These are phyloP conservation scores for Colletotrichum eremochloae DNA, from an alignment of 2,329 filamentous ascomycete species.

Conservation along the genomic window DNA sequence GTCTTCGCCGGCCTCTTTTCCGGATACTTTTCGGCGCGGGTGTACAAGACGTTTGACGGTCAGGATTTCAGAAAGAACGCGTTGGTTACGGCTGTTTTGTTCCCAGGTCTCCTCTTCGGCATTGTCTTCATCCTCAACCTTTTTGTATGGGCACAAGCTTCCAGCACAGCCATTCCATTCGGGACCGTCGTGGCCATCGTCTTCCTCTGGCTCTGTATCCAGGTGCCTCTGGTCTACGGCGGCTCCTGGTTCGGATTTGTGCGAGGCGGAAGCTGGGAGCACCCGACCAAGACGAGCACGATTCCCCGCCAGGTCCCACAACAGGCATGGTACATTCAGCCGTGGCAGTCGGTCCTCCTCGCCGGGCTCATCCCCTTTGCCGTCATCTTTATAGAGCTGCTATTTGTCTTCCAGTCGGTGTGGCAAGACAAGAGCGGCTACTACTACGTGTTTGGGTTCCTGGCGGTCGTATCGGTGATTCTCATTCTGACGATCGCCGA, in stretches of 20 bases:
- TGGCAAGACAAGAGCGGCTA: constrained; percentile 94
- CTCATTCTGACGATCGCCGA: constrained; percentile 83
- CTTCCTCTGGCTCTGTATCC: constrained; percentile 85
- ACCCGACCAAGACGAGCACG: constrained; percentile 82
- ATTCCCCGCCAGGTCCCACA: constrained; percentile 80
- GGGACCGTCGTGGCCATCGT: constrained; percentile 80
- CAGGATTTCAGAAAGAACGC: constrained; percentile 82
- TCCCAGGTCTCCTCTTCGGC: constrained; percentile 82
- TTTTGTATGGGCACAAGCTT: constrained; percentile 92
- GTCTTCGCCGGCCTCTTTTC: constrained; percentile 87
- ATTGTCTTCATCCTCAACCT: constrained; percentile 85
- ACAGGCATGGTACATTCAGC: constrained; percentile 81
- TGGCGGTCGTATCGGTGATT: constrained; percentile 80
- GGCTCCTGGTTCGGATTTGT: constrained; percentile 84
- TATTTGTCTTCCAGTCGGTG: constrained; percentile 88
- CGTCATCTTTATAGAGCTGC: constrained; percentile 88
- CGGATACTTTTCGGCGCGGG: constrained; percentile 86
- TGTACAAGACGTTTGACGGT: constrained; percentile 88
- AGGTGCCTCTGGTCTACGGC: constrained; percentile 85
- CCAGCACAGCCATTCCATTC: constrained; percentile 88
- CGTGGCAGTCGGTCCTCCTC: constrained; percentile 73
- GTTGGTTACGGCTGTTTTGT: constrained; percentile 80
- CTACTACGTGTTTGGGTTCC: constrained; percentile 92
- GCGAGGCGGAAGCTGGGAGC: constrained; percentile 77
- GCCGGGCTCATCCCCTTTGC: constrained; percentile 87